Percentiles rank a stretch among this genome's conserved stretches.
Conservation (phyloP, 2,329 filamentous ascomycete genomes). For the Fusarium graminum region DNA sequence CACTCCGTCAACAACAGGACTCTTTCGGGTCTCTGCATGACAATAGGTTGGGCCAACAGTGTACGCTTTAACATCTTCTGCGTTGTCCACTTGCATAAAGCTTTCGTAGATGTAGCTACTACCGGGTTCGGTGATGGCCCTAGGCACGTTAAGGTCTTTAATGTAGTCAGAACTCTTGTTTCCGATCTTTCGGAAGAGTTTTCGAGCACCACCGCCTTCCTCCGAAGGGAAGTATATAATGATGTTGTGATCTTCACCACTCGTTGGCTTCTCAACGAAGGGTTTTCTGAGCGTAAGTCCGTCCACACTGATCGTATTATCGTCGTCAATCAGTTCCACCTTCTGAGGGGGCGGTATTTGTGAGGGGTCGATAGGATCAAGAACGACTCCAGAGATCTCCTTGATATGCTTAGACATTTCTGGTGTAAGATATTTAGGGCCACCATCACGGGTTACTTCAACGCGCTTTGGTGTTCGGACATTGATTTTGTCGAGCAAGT, state of each 20-base stretch:
- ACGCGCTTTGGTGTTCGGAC: slow-evolving; percentile 90
- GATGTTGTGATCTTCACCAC: slow-evolving; percentile 98
- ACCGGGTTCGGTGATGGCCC: slow-evolving; percentile 82
- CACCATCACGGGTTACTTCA: slow-evolving; percentile 93
- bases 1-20: slow-evolving; percentile 94
- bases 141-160: slow-evolving; percentile 78
- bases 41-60: slow-evolving; percentile 94
- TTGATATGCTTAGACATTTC: slow-evolving; percentile 86
- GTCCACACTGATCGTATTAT: slow-evolving; percentile 89
- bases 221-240: slow-evolving; percentile 95
- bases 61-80: slow-evolving; percentile 98
- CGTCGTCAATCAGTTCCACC: slow-evolving; percentile 89
- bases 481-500: slow-evolving; percentile 87
- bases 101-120: slow-evolving; percentile 97
- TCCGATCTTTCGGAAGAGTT: slow-evolving; percentile 95
- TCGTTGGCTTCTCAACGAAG: slow-evolving; percentile 98
- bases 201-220: slow-evolving; percentile 87
- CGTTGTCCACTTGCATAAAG: slow-evolving; percentile 95
- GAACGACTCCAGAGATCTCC: slow-evolving; percentile 80
- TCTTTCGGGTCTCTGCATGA: slow-evolving; percentile 97
- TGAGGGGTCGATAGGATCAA: slow-evolving; percentile 77
- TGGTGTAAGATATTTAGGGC: slow-evolving; percentile 80
- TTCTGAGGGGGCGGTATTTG: slow-evolving; percentile 74
- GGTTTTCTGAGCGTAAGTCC: slow-evolving; percentile 86
- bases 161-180: slow-evolving; percentile 99